Percentiles rank a stretch among this genome's conserved stretches.
phyloP scores from a whole-genome alignment of 2,329 filamentous ascomycete species.

The Botryosphaeria dothidea region DNA sequence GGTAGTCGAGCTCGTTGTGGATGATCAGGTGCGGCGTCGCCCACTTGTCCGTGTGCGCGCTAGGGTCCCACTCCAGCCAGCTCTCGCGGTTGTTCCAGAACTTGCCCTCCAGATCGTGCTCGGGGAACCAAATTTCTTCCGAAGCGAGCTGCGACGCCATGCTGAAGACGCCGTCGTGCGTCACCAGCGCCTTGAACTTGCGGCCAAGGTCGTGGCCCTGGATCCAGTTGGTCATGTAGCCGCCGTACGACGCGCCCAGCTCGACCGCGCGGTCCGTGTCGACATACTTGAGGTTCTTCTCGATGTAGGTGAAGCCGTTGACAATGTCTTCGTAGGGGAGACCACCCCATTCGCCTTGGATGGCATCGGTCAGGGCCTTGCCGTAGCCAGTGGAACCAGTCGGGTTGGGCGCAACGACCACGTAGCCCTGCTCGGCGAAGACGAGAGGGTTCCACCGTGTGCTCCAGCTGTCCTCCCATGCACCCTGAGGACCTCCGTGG shows the following conservation, averaged over 20 bases:
- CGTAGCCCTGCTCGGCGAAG: constrained; percentile 84
- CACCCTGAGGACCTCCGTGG: constrained; percentile 79
- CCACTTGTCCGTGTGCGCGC: constrained; percentile 66
- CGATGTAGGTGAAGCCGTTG: constrained; percentile 73
- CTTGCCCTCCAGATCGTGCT: constrained; percentile 44
- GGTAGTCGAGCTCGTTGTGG: constrained; percentile 87
- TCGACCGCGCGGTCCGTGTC: constrained; percentile 71
- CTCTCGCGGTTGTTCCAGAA: constrained; percentile 43
- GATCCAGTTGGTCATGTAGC: constrained; percentile 71
- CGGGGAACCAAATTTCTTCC: constrained; percentile 55
- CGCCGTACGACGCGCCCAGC: constrained; percentile 60
- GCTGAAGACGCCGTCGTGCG: constrained; percentile 83
- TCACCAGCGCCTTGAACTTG: constrained; percentile 84
- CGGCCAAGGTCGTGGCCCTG: constrained; percentile 82
- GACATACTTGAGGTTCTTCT: constrained; percentile 64
- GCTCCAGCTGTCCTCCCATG: constrained; percentile 75
- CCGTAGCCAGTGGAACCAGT: constrained; percentile 84
- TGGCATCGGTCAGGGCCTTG: constrained; percentile 73
- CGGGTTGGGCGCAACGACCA: constrained; percentile 79
- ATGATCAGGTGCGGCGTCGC: constrained; percentile 85
- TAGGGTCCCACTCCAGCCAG: constrained; percentile 62
- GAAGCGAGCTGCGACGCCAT: constrained; percentile 51
- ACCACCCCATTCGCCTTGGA: constrained; percentile 80
- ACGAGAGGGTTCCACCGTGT: constrained; percentile 84
- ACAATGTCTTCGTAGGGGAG: constrained; percentile 81